phyloP scores from a whole-genome alignment of 495 filamentous ascomycete species.

The Jackrogersella minutella region DNA sequence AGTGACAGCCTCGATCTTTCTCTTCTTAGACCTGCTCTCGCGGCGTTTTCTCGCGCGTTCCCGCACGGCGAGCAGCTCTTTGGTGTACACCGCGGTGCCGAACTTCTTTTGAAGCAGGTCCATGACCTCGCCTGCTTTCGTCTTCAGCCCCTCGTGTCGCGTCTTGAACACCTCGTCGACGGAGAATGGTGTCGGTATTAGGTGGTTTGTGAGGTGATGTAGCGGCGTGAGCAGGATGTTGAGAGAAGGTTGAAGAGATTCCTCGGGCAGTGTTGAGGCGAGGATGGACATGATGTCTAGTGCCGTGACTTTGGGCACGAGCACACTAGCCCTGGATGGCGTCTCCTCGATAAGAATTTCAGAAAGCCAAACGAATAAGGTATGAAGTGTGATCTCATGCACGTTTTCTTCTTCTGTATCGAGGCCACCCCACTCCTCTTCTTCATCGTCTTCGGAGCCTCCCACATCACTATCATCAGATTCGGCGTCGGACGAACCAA shows the following conservation, averaged over 20 bases:
- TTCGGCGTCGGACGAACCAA: slow-evolving; percentile 39
- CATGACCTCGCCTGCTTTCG: slow-evolving; percentile 75
- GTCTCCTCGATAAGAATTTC: slow-evolving; percentile 81
- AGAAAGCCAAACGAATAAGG: slow-evolving; percentile 77
- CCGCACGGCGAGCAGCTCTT: slow-evolving; percentile 70
- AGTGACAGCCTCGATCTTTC: slow-evolving; percentile 83
- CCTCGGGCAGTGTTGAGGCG: slow-evolving; percentile 63
- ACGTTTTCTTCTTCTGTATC: slow-evolving; percentile 57
- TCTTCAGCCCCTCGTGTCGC: slow-evolving; percentile 70
- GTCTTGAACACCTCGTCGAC: slow-evolving; percentile 71
- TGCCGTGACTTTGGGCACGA: slow-evolving; percentile 77
- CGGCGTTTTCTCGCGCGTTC: slow-evolving; percentile 72
- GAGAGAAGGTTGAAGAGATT: slow-evolving; percentile 66
- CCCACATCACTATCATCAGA: slow-evolving; percentile 46
- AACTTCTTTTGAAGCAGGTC: slow-evolving; percentile 80
- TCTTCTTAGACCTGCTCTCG: slow-evolving; percentile 76
- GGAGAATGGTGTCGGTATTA: slow-evolving; percentile 72
- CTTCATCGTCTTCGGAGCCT: slow-evolving; percentile 40
- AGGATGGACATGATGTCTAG: slow-evolving; percentile 73
- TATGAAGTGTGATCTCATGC: slow-evolving; percentile 60
- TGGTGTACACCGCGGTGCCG: slow-evolving; percentile 80
- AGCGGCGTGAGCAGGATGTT: slow-evolving; percentile 78
- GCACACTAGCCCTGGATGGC: slow-evolving; percentile 64
- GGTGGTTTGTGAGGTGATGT: slow-evolving; percentile 81
- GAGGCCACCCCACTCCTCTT: slow-evolving; percentile 54